These are phyloP conservation scores for Phaffomyces antillensis DNA, from an alignment of 805 yeast genomes.

Conservation along the genomic window DNA sequence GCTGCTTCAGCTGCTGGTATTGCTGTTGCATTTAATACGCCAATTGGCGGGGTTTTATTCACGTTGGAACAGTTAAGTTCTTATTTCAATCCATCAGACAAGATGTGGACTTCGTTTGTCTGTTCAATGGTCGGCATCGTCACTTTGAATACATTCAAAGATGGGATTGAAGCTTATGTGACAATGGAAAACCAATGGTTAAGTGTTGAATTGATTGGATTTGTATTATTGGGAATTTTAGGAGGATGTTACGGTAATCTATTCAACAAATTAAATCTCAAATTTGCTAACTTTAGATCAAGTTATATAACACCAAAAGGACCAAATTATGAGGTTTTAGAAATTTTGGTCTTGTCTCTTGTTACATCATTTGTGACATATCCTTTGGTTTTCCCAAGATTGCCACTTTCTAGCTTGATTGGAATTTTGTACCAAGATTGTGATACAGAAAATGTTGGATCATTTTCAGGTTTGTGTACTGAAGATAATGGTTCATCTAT, in stretches of 20 bases:
- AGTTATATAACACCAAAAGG: slow-evolving; percentile 15
- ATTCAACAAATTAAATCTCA: slow-evolving; percentile 42
- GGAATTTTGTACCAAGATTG: slow-evolving; percentile 70
- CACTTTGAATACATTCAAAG: slow-evolving; percentile 42
- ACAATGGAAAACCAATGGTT: slow-evolving; percentile 74
- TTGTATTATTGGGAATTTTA: slow-evolving; percentile 56
- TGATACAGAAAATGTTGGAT: slow-evolving; percentile 17
- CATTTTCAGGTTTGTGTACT: slow-evolving; percentile 22
- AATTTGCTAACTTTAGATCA: slow-evolving; percentile 31
- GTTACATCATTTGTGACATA: slow-evolving; percentile 50
- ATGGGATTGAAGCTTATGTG: slow-evolving; percentile 48
- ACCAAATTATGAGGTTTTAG: slow-evolving; percentile 33
- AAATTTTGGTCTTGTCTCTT: slow-evolving; percentile 40
- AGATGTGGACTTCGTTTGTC: slow-evolving; percentile 81
- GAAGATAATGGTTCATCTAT: slow-evolving; percentile 8
- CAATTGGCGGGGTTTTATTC: slow-evolving; percentile 82
- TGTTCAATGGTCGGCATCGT: slow-evolving; percentile 70
- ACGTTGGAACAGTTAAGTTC: slow-evolving; percentile 63
- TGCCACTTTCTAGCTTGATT: slow-evolving; percentile 50
- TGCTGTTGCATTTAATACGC: slow-evolving; percentile 79
- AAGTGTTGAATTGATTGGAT: slow-evolving; percentile 62
- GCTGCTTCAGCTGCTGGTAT: slow-evolving; percentile 84
- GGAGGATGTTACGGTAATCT: slow-evolving; percentile 64
- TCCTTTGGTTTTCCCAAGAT: slow-evolving; percentile 45
- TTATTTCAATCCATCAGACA: slow-evolving; percentile 52